Percentiles rank a stretch among this genome's conserved stretches.
Evolutionary conservation across 1,139 yeast species (phyloP).

Genomic region (Hyphopichia burtonii): DNA sequence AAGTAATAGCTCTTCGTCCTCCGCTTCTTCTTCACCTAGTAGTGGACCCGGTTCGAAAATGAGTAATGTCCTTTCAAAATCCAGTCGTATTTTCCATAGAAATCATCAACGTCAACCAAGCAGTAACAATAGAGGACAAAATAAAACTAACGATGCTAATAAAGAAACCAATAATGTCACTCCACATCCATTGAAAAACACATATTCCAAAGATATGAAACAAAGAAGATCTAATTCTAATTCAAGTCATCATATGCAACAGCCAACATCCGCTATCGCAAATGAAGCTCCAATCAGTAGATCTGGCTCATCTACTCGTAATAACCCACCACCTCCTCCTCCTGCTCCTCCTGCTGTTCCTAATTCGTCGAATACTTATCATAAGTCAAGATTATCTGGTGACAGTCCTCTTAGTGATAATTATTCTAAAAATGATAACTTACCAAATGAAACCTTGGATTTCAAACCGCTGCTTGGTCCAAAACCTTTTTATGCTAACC

Average conservation of each 20-base stretch:
- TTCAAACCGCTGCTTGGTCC: neutral
- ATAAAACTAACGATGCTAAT: neutral
- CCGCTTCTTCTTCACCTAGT: conserved; percentile 7
- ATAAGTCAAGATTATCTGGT: neutral
- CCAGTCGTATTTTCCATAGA: conserved; percentile 32
- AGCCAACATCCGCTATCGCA: neutral
- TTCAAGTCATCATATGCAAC: conserved; percentile 6
- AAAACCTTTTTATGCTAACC: conserved; percentile 3
- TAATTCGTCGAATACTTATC: neutral
- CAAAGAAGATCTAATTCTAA: conserved; percentile 32
- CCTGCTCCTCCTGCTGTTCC: neutral
- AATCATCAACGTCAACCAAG: conserved; percentile 14
- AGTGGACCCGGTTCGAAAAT: conserved; percentile 17
- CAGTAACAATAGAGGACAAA: conserved; percentile 8
- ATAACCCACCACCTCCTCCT: neutral
- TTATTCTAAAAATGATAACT: neutral
- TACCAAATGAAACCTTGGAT: neutral
- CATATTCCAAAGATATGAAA: conserved; percentile 35
- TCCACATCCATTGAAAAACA: conserved; percentile 19
- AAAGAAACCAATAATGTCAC: conserved; percentile 6
- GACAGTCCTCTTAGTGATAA: conserved; percentile 1
- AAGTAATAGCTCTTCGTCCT: conserved; percentile 3
- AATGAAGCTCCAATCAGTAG: neutral
- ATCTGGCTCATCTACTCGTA: conserved; percentile 3
- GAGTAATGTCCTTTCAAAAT: conserved; percentile 31